phyloP scores from a whole-genome alignment of 805 yeast genomes.

The Peterozyma toletana region DNA sequence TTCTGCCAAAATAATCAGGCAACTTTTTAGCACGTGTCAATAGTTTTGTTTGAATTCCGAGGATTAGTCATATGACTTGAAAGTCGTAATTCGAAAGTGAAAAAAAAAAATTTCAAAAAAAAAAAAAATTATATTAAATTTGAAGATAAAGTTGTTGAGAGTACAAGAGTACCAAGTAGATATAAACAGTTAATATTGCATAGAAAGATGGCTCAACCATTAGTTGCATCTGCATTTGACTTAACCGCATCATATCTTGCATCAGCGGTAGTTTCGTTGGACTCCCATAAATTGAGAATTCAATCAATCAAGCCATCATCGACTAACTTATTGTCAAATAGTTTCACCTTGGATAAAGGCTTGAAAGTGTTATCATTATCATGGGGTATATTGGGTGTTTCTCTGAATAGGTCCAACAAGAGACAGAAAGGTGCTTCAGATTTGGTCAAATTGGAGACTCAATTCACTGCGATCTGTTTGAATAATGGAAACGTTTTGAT shows the following conservation, averaged over 20 bases:
- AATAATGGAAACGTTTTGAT: conserved; percentile 57
- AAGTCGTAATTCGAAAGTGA: too few species aligned
- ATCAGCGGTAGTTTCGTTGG: conserved; percentile 59
- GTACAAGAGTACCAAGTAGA: too few species aligned
- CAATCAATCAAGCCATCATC: conserved; percentile 41
- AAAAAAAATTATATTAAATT: too few species aligned
- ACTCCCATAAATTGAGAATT: conserved; percentile 62
- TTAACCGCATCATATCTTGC: conserved; percentile 57
- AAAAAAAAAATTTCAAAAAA: too few species aligned
- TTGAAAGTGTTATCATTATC: conserved; percentile 38
- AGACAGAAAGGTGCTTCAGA: conserved; percentile 20
- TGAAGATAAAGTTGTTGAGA: too few species aligned
- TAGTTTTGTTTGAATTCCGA: too few species aligned
- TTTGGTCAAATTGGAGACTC: conserved; percentile 26
- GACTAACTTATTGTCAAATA: conserved; percentile 23
- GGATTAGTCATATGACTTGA: too few species aligned
- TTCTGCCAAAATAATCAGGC: too few species aligned
- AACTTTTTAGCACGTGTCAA: too few species aligned
- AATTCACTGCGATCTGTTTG: conserved; percentile 53
- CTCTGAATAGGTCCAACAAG: conserved; percentile 10
- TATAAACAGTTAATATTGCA: too few species aligned
- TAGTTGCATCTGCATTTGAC: conserved; percentile 48
- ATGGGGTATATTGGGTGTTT: conserved; percentile 36
- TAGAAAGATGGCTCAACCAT: conserved; percentile 3
- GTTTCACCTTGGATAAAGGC: conserved; percentile 46